Conservation (phyloP, 2,329 filamentous ascomycete genomes). For the Verticillium zaregamsianum region DNA sequence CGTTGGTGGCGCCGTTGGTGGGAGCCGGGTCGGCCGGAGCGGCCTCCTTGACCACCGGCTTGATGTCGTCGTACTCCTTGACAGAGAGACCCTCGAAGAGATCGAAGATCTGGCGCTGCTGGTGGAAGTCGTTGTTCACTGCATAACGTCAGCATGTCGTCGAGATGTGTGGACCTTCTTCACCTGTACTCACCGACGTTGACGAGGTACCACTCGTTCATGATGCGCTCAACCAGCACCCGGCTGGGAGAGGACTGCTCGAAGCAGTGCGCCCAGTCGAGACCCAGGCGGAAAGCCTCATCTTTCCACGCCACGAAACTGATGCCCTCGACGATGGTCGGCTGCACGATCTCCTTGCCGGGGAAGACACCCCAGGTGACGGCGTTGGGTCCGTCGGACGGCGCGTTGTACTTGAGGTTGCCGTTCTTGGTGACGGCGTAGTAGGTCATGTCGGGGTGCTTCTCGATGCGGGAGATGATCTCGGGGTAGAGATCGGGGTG, state of each 20-base stretch:
- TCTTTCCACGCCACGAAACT: conserved; percentile 99
- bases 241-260: conserved; percentile 72
- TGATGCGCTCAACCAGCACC: conserved; percentile 73
- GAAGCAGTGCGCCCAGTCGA: conserved; percentile 93
- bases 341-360: conserved; percentile 98
- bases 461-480: conserved; percentile 72
- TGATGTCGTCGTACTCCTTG: conserved; percentile 51
- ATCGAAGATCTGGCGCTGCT: conserved; percentile 74
- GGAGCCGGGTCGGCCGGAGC: conserved; percentile 8
- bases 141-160: conserved; percentile 6
- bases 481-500: conserved; percentile 74
- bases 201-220: conserved; percentile 88
- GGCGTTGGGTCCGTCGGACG: conserved; percentile 87
- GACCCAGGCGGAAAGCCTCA: conserved; percentile 87
- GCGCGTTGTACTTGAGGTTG: conserved; percentile 74
- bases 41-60: conserved; percentile 16
- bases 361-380: conserved; percentile 99
- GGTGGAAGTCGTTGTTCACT: conserved; percentile 98
- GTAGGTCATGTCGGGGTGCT: conserved; percentile 81
- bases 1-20: conserved; percentile 10
- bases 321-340: conserved; percentile 97
- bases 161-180: not conserved
- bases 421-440: conserved; percentile 87
- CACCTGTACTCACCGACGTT: conserved; percentile 72
- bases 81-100: conserved; percentile 76